Base-by-base conservation (phyloP, 2,329 filamentous ascomycete species). In the Didymella pomorum region DNA sequence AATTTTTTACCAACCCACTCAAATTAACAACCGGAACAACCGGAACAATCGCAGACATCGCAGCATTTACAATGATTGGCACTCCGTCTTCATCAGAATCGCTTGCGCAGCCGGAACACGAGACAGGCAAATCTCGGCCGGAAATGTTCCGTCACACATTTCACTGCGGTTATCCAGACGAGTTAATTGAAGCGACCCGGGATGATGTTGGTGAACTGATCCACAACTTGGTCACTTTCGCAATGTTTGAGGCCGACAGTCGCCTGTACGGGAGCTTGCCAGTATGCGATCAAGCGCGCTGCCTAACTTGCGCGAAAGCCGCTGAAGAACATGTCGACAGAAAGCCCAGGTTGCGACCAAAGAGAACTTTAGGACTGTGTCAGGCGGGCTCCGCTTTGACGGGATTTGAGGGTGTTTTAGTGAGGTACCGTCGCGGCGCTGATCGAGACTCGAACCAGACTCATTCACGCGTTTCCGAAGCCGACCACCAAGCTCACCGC, bases 141-240 rank as follows among this genome's bases (percentile, higher is more conserved):
- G 41, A 66, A 12, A 56, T 63, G 21, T 61, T 66, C 23, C 58
- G 52, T 29, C 64, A 66, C 23, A 35, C 46, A 6, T 68, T 66
- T 21, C 51, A 47, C 18, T 70, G 67, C 35, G 60, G 62, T 10
- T 65, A 70, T 29, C 48, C 58, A 14, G 59, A 63, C 9, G 67
- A 70, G 18, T 63, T 52, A 18, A 59, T 70, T n/a, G 39, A 46
- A 20, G n/a, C 28, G 11, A 43, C 18, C 6, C 11, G 14, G 10
- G 5, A 25, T 4, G 42, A 51, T 11, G 20, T 35, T n/a, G 47
- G 33, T 21, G 26, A 57, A 3, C 6, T 10, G n/a, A 25, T 52
- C 1, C 48, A 57, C 6, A 57, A 57, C 12, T 3, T 57, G 4
- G 6, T 57, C 18, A 29, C 43, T 18, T 16, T 23, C 5, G 42